Percentiles rank a stretch among this genome's conserved stretches.
phyloP scores from a whole-genome alignment of 441 rosid species.

The Gossypium schwendimanii region DNA sequence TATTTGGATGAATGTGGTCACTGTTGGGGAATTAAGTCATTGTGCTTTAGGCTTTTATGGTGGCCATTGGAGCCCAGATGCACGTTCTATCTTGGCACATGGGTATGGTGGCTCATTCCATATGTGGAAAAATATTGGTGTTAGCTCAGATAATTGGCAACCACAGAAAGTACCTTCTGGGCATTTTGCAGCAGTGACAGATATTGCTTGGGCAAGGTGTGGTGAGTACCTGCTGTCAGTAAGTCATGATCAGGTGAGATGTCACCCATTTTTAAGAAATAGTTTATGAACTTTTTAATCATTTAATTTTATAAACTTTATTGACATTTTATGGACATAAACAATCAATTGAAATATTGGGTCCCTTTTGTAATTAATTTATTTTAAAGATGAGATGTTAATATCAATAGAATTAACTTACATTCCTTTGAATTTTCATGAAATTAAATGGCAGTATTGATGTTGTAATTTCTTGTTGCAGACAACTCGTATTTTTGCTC shows the following conservation, averaged over 20 bases:
- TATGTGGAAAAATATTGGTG: slow-evolving; percentile 72
- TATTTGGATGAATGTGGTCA: slow-evolving; percentile 94
- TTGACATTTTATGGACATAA: neutral
- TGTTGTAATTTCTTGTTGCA: slow-evolving; percentile 24
- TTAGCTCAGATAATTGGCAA: slow-evolving; percentile 63
- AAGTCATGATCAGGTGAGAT: slow-evolving; percentile 85
- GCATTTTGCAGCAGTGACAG: slow-evolving; percentile 79
- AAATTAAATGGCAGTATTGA: neutral
- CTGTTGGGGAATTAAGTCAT: slow-evolving; percentile 94
- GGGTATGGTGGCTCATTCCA: slow-evolving; percentile 92
- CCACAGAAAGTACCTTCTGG: slow-evolving; percentile 90
- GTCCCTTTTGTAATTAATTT: neutral
- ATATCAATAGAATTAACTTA: neutral
- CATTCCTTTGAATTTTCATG: neutral
- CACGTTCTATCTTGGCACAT: slow-evolving; percentile 67
- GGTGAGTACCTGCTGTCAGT: slow-evolving; percentile 75
- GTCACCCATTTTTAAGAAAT: neutral
- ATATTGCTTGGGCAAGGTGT: slow-evolving; percentile 71
- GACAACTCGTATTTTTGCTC: slow-evolving; percentile 86
- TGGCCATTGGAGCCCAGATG: slow-evolving; percentile 83
- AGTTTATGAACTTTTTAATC: neutral
- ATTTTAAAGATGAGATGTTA: neutral
- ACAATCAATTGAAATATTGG: neutral
- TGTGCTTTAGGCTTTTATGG: slow-evolving; percentile 97
- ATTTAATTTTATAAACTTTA: neutral